A percentile compares a stretch with the other conserved stretches of the same genome.
phyloP scores from a whole-genome alignment of 257 asterid genomes.

The Nicotiana paniculata region DNA sequence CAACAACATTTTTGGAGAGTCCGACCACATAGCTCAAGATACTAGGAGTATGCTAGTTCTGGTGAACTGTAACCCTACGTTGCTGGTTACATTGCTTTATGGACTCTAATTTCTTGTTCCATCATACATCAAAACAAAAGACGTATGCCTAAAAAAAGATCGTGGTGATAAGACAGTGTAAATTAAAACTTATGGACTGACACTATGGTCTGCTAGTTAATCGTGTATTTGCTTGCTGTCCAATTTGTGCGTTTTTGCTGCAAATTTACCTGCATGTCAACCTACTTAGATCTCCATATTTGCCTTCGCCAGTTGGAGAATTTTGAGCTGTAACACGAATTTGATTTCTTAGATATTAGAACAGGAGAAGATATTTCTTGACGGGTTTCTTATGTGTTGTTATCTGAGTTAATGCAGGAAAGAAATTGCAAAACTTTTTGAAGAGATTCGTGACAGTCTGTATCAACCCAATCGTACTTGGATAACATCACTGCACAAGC shows the following conservation, averaged over 20 bases:
- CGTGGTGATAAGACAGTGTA: neutral
- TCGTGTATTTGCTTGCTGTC: neutral
- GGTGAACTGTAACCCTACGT: neutral
- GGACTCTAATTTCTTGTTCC: neutral
- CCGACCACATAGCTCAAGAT: neutral
- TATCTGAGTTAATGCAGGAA: conserved; percentile 38
- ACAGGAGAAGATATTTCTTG: neutral
- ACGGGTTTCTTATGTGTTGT: neutral
- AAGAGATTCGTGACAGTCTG: conserved; percentile 56
- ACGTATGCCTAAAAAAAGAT: neutral
- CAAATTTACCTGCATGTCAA: neutral
- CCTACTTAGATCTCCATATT: neutral
- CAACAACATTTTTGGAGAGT: too few relatives aligned
- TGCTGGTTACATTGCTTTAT: neutral
- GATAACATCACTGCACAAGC: conserved; percentile 57
- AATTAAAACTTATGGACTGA: neutral
- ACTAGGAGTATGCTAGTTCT: neutral
- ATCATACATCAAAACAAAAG: neutral
- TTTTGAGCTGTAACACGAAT: neutral
- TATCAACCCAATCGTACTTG: conserved; percentile 83
- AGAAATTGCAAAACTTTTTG: conserved; percentile 46
- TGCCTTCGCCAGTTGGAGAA: neutral
- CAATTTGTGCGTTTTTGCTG: neutral
- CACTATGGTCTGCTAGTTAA: neutral
- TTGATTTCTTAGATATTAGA: neutral